Evolutionary conservation across 768 basidiomycete species (phyloP), one percentile per base, ranked within the genome.

Genomic region (Mycena amicta): DNA sequence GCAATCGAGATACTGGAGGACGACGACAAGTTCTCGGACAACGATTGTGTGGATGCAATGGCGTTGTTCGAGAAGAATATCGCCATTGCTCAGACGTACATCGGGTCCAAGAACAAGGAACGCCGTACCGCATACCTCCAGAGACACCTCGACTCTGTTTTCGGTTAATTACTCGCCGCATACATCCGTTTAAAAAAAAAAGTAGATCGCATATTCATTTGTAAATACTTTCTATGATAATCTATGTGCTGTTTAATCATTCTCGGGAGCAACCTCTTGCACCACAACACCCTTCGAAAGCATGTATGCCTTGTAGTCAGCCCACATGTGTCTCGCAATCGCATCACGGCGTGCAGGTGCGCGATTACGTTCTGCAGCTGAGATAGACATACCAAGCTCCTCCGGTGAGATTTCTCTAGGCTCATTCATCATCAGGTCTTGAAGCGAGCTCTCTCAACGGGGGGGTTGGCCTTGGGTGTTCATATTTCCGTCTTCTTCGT

Each of bases 301-400:
- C 47, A 50, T 8, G 26, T 39, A 43, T n/a, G 49, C 50, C 3
- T 39, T 26, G 23, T 57, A 57, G 28, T 57, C 56, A 13, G 5
- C 50, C 57, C 57, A 58, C 57, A 58, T 58, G 6, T 53, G n/a
- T 27, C 51, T 6, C 5, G 57, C 57, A 46, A 58, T 58, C 2
- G 16, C 5, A n/a, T 58, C 57, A 1, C 52, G 26, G 0, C 57
- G 41, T 1, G 18, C 40, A 2, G 51, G 46, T 6, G 57, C 45
- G 4, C 52, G 57, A 12, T 12, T 22, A 1, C 31, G 22, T 16
- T 58, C 57, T 18, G 22, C 41, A 1, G 22, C 18, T 2, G 40
- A 5, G 13, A 58, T 58, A 5, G 30, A 11, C 8, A 33, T 12
- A 5, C 57, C 57, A 6, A 58, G 57, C 29, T 58, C 51, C 23